A percentile compares a stretch with the other conserved stretches of the same genome.
These are phyloP conservation scores for Xylariaceae sp. DNA, from an alignment of 2,329 filamentous ascomycete genomes.

Conservation along the genomic window DNA sequence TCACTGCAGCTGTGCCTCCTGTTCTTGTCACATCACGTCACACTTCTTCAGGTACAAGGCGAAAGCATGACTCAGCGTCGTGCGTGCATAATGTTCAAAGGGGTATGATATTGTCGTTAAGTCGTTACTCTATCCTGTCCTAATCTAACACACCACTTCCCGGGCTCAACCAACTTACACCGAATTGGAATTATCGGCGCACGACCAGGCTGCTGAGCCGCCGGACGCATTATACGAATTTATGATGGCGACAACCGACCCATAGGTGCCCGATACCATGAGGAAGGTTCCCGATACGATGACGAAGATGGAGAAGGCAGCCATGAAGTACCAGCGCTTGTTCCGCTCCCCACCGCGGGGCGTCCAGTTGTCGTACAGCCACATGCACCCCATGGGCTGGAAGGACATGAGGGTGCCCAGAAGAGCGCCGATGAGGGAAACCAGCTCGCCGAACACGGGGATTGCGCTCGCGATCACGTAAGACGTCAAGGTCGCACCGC, in stretches of 20 bases:
- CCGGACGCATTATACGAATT: constrained; percentile 32
- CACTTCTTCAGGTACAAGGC: no score
- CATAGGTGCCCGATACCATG: constrained; percentile 41
- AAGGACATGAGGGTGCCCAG: constrained; percentile 25
- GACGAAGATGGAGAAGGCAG: constrained; percentile 28
- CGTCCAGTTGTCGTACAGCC: constrained; percentile 39
- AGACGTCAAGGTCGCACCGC: constrained; percentile 20
- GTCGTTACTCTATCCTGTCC: no score
- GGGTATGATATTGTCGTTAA: no score
- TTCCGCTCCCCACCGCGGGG: constrained; percentile 16
- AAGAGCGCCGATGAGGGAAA: constrained; percentile 29
- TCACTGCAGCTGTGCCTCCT: no score
- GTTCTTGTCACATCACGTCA: no score
- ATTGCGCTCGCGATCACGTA: constrained; percentile 28
- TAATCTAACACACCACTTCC: no score
- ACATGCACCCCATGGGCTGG: constrained; percentile 35
- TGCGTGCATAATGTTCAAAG: no score
- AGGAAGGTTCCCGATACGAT: constrained; percentile 36
- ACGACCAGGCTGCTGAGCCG: constrained; percentile 37
- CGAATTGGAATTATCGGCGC: constrained; percentile 36
- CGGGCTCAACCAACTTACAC: constrained; percentile 39
- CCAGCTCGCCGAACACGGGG: constrained; percentile 26
- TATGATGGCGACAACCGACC: constrained; percentile 36
- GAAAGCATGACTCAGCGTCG: no score
- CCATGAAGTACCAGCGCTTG: constrained; percentile 17